Evolutionary conservation across 2,329 filamentous ascomycete species (phyloP), one percentile per base, ranked within the genome.

Genomic region (Diplodia corticola): DNA sequence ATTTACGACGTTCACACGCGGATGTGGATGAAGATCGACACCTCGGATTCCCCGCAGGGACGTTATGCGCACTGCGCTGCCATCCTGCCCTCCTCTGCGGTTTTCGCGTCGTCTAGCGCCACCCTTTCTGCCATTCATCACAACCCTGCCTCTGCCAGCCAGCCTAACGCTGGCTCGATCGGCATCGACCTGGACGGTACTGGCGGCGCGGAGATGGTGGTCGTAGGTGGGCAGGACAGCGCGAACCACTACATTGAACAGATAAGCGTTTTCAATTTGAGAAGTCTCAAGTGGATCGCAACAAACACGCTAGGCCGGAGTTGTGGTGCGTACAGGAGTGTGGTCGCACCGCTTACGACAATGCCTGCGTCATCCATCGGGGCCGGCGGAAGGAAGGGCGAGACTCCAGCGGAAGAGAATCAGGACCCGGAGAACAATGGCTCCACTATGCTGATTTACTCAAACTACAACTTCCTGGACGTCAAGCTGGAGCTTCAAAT

Each of bases 231-330:
- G 0, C 95, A 99, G 78, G 95, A 99, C 74, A 95, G 91, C 64
- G 90, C 90, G n/a, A 99, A 99, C 77, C 93, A 97, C 77, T 99
- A 99, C 75, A 99, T 99, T 71, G 94, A 99, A 78, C 93, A 99
- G 78, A 96, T 99, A 69, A 98, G 93, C 75, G 92, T 99, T 2
- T 99, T 99, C 83, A 99, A 99, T 73, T 83, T 99, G 28, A 88
- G 95, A 57, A 97, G 92, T 76, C 81, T 98, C 67, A 96, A 95
- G 79, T 99, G 95, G 95, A 97, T 92, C 1, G 92, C 91, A 20
- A 97, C 93, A 1, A 91, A 92, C 69, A 84, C 89, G 1, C 83
- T 98, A 53, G 93, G 93, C 60, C 92, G 94, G 78, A 97, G 92
- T 73, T 99, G 95, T 75, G 95, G 95, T 69, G 95, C 95, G 1